Evolutionary conservation across 768 basidiomycete genomes (phyloP), one percentile per base, ranked within the genome.

Genomic region (Termitomyces sp.): DNA sequence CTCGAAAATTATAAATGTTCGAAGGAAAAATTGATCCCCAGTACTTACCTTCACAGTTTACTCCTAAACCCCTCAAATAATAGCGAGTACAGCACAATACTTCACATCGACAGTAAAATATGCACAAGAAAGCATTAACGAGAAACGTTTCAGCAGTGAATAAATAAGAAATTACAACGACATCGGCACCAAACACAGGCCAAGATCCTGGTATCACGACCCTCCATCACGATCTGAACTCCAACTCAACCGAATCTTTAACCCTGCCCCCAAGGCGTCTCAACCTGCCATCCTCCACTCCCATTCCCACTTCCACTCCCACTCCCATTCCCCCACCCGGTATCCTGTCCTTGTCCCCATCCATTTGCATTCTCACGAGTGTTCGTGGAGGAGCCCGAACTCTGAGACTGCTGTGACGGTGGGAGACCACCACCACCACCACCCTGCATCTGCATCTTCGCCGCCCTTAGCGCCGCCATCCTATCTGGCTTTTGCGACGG

Each of bases 391-490:
- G 48, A 8, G 16, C 24, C 24, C 33, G 48, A 36, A 36, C 20
- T 50, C 16, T 24, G 32, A 10, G 34, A 0, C 16, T 10, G 24
- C 16, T 22, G 34, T 9, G 34, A 16, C 1, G 3, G 24, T 5
- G 14, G 22, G 2, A 4, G 7, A 6, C 33, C 49, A 13, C 34
- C 24, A 12, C 43, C 44, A 14, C 27, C 42, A 24, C 37, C 18
- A 26, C 10, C 14, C 18, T 45, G 22, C 34, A 52, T 34, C 47
- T 59, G 53, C 44, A 60, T 20, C 46, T 60, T 60, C 24, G 18
- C 59, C 1, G 55, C 59, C 18, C 59, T 43, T 0, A 60, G 50
- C 22, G 55, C 55, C 12, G 59, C 59, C 50, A 60, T 56, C 45
- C 59, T 56, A 24, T 56, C 59, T 5, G 50, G 39, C 27, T 43